phyloP scores from a whole-genome alignment of 2,329 filamentous ascomycete genomes.

The Alternaria postmessia region DNA sequence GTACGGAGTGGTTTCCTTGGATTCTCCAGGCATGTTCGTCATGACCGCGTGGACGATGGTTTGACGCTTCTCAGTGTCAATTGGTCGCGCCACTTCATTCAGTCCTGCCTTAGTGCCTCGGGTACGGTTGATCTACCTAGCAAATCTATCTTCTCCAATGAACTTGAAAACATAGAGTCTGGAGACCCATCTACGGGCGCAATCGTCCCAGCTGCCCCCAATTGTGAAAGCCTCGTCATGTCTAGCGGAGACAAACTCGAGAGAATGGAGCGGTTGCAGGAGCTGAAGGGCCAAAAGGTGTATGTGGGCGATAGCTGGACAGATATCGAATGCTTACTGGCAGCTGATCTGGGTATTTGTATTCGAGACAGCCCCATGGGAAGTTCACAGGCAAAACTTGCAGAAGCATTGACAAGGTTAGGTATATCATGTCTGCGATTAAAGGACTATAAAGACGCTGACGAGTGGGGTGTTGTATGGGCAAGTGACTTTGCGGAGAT shows the following conservation, averaged over 20 bases:
- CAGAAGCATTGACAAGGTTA: conserved; percentile 44
- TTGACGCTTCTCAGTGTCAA: conserved; percentile 57
- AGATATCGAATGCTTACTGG: conserved; percentile 56
- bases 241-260: conserved; percentile 54
- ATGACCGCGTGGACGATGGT: conserved; percentile 4
- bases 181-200: conserved; percentile 26
- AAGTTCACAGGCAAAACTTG: conserved; percentile 46
- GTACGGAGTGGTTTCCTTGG: conserved; percentile 49
- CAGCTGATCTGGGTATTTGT: conserved; percentile 58
- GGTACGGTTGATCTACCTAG: background rate
- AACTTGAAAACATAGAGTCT: conserved; percentile 28
- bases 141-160: conserved; percentile 29
- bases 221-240: conserved; percentile 30
- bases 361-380: conserved; percentile 51
- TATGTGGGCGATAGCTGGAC: conserved; percentile 60
- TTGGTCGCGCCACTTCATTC: conserved; percentile 57
- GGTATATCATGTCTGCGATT: conserved; percentile 36
- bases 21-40: conserved; percentile 38
- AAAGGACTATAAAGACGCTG: conserved; percentile 16
- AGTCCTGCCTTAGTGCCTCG: conserved; percentile 30
- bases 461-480: conserved; percentile 36
- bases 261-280: conserved; percentile 29
- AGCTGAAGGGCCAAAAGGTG: conserved; percentile 32
- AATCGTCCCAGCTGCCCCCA: conserved; percentile 15
- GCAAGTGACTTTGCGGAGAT: conserved; percentile 27